These are phyloP conservation scores for Neurospora sp. DNA, from an alignment of 2,329 filamentous ascomycete species.

Conservation along the genomic window DNA sequence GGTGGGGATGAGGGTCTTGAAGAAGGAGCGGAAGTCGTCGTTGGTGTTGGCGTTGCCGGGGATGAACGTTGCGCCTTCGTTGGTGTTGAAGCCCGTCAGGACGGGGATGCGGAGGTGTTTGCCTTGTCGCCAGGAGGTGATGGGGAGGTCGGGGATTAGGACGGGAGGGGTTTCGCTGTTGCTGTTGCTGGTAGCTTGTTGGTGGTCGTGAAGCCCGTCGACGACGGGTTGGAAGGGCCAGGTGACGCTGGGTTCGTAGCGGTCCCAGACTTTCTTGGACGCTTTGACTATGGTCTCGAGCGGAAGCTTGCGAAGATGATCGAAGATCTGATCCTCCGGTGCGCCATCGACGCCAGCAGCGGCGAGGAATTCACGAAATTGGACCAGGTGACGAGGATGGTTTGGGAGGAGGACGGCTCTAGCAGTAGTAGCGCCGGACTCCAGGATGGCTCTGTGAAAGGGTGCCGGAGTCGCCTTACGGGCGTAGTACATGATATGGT, in stretches of 20 bases:
- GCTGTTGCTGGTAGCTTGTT: conserved; percentile 1
- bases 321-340: conserved; percentile 39
- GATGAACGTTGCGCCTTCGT: conserved; percentile 59
- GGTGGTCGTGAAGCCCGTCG: conserved; percentile 33
- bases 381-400: conserved; percentile 45
- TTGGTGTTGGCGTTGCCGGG: conserved; percentile 35
- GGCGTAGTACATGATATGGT: conserved; percentile 49
- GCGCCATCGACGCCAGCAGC: conserved; percentile 40
- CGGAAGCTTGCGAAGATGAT: conserved; percentile 36
- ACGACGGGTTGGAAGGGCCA: conserved; percentile 64
- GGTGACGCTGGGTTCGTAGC: conserved; percentile 32
- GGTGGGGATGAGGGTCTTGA: conserved; percentile 48
- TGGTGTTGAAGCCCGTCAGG: conserved; percentile 59
- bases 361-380: conserved; percentile 44
- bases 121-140: conserved; percentile 46
- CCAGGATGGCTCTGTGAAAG: conserved; percentile 44
- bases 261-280: conserved; percentile 32
- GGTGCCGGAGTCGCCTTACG: conserved; percentile 29
- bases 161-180: conserved; percentile 18
- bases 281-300: conserved; percentile 29
- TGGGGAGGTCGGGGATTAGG: conserved; percentile 46
- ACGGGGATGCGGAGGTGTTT: conserved; percentile 48
- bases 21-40: conserved; percentile 49
- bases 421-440: conserved; percentile 46
- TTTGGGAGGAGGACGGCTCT: conserved; percentile 41